A percentile compares a stretch with the other conserved stretches of the same genome.
phyloP scores from a whole-genome alignment of 768 basidiomycete species.

The Heimioporus sp. region DNA sequence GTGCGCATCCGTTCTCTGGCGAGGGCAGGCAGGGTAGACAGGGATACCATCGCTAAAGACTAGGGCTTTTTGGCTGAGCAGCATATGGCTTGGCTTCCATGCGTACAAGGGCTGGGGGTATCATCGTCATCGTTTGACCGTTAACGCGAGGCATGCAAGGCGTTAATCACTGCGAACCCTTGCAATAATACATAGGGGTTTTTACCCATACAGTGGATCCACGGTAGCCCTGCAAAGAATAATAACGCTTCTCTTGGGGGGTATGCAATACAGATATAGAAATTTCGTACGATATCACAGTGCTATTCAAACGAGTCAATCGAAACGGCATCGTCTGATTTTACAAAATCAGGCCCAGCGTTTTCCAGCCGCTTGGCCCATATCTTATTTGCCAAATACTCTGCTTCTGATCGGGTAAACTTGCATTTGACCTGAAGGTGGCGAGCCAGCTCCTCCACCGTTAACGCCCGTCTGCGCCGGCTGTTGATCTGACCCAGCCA shows the following conservation, averaged over 20 bases:
- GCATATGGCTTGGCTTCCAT: background rate
- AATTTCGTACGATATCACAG: background rate
- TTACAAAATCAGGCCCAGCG: constrained; percentile 23
- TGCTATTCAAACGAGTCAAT: constrained; percentile 6
- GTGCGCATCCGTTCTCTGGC: constrained; percentile 6
- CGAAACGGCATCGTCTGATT: constrained; percentile 15
- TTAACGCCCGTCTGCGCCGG: constrained; percentile 14
- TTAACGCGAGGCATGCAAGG: constrained; percentile 3
- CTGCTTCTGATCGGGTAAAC: constrained; percentile 20
- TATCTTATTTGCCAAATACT: constrained; percentile 22
- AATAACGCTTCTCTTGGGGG: background rate
- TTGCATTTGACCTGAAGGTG: constrained; percentile 24
- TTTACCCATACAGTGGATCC: background rate
- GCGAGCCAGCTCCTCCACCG: constrained; percentile 15
- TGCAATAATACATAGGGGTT: background rate
- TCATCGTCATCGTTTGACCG: background rate
- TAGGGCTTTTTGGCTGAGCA: background rate
- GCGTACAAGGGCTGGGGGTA: constrained; percentile 16
- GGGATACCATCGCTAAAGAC: background rate
- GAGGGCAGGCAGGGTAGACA: background rate
- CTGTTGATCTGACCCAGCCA: constrained; percentile 19
- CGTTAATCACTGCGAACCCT: too few relatives aligned
- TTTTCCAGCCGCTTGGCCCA: constrained; percentile 21
- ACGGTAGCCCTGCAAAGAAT: background rate
- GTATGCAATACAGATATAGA: constrained; percentile 9